A percentile compares a stretch with the other conserved stretches of the same genome.
phyloP scores from a whole-genome alignment of 805 yeast species.

The Metschnikowia matae region DNA sequence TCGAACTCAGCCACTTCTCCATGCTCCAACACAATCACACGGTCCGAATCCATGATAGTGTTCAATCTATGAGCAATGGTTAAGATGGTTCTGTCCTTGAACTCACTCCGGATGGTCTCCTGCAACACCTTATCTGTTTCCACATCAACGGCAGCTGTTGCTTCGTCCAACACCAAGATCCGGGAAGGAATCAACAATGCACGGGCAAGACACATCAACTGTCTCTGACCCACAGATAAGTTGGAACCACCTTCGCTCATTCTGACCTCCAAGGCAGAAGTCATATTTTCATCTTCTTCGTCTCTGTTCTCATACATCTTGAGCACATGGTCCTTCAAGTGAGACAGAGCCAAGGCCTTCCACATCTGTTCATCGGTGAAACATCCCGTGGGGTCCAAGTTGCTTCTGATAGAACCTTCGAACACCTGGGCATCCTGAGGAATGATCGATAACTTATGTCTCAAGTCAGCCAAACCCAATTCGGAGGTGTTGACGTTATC shows the following conservation, averaged over 20 bases:
- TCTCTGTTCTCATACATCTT: constrained; percentile 34
- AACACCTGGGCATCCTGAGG: constrained; percentile 47
- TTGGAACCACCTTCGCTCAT: constrained; percentile 45
- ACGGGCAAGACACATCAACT: constrained; percentile 72
- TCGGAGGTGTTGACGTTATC: constrained; percentile 31
- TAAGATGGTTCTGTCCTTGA: constrained; percentile 70
- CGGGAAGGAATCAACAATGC: constrained; percentile 60
- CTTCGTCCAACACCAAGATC: constrained; percentile 74
- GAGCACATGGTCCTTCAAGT: constrained; percentile 38
- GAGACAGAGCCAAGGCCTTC: constrained; percentile 41
- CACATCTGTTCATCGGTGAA: constrained; percentile 37
- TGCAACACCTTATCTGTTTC: constrained; percentile 77
- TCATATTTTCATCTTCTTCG: constrained; percentile 19
- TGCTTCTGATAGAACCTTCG: constrained; percentile 39
- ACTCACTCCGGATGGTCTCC: constrained; percentile 71
- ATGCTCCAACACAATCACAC: constrained; percentile 68
- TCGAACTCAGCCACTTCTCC: constrained; percentile 78
- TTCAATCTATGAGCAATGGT: constrained; percentile 84
- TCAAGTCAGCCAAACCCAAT: constrained; percentile 41
- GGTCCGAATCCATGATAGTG: constrained; percentile 78
- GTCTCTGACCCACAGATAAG: constrained; percentile 51
- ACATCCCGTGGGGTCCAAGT: constrained; percentile 38
- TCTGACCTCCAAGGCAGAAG: constrained; percentile 30
- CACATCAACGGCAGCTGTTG: constrained; percentile 86
- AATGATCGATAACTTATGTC: constrained; percentile 40